Conservation (phyloP, 139 green algal species). For the Coelastrella sp. region DNA sequence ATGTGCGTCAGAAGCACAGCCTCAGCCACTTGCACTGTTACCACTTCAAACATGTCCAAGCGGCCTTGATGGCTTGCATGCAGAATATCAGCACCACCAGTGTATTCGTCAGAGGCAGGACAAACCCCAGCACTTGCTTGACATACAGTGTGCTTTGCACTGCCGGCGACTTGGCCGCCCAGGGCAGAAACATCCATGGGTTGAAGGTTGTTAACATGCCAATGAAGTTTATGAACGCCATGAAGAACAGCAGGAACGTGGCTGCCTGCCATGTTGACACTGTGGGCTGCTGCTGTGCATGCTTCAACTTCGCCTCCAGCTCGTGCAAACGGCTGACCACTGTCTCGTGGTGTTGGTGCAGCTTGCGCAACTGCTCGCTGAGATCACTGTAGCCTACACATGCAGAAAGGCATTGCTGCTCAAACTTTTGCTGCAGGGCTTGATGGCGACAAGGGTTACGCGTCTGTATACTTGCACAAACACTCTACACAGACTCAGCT, state of each 20-base stretch:
- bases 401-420: neutral
- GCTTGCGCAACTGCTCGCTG: constrained; percentile 14
- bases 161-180: neutral
- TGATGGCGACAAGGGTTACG: neutral
- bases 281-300: constrained; percentile 9
- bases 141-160: neutral
- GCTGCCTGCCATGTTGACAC: constrained; percentile 13
- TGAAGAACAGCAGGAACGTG: constrained; percentile 45
- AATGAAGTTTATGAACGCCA: constrained; percentile 41
- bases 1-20: too few species aligned
- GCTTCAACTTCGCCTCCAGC: neutral
- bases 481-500: neutral
- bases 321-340: neutral
- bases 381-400: constrained; percentile 38
- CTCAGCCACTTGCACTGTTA: neutral
- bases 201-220: constrained; percentile 31
- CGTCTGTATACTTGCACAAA: neutral
- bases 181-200: constrained; percentile 14
- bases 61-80: constrained; percentile 28
- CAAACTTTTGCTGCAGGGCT: neutral
- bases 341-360: neutral
- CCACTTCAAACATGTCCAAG: constrained; percentile 14
- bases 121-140: constrained; percentile 23
- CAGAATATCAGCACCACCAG: constrained; percentile 40
- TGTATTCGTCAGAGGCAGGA: constrained; percentile 34